Conservation (phyloP, 2,329 filamentous ascomycete genomes). For the Fusarium mundagurra region DNA sequence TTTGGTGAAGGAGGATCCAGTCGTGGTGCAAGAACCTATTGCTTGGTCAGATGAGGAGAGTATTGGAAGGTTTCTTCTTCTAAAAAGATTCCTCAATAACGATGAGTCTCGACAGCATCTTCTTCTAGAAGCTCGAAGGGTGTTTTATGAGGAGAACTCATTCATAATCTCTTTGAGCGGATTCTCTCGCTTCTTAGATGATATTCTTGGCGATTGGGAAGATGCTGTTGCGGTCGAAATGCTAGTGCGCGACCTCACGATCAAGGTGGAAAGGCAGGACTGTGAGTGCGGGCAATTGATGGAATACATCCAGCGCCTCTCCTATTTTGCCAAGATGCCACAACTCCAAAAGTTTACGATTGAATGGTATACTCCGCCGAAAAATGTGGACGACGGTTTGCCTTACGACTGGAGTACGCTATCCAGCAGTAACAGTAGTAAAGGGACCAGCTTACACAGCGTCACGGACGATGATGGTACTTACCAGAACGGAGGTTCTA, state of each 20-base stretch:
- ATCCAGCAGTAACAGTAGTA: not conserved
- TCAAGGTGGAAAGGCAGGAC: constrained; percentile 1
- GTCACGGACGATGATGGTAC: not conserved
- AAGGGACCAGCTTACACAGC: not conserved
- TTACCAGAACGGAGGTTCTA: not conserved
- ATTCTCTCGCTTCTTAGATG: constrained; percentile 1
- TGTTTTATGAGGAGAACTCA: constrained; percentile 11
- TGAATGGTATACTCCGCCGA: not conserved
- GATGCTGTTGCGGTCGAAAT: not conserved
- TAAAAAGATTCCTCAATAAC: not conserved
- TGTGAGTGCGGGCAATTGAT: constrained; percentile 1
- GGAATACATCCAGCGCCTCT: not conserved
- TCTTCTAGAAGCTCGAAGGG: constrained; percentile 5
- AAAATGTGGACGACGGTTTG: not conserved
- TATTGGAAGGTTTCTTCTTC: not conserved
- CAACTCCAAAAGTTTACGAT: not conserved
- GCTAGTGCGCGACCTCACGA: not conserved
- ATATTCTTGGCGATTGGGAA: constrained; percentile 5
- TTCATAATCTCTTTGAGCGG: not conserved
- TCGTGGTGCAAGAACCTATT: not conserved
- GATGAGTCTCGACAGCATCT: not conserved
- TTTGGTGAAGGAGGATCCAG: not conserved
- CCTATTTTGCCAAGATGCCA: not conserved
- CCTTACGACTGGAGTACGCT: not conserved
- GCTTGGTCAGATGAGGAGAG: constrained; percentile 4